Conservation (phyloP, 2,329 filamentous ascomycete species). For the Sclerotinia subarctica region DNA sequence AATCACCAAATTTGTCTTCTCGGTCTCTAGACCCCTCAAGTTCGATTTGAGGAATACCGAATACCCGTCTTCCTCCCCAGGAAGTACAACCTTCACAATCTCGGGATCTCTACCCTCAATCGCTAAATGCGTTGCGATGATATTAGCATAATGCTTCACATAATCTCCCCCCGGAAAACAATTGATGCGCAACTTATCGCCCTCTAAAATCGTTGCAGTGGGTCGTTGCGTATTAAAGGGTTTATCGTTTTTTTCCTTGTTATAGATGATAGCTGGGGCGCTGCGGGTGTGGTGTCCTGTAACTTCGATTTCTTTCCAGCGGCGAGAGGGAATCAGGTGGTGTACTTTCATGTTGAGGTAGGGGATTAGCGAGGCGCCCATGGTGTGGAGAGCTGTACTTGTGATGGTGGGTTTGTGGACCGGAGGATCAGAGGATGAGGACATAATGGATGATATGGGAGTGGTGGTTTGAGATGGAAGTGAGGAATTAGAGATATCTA, state of each 20-base stretch:
- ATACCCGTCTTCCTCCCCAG: background rate
- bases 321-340: background rate
- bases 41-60: background rate
- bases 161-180: conserved; percentile 5
- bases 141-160: background rate
- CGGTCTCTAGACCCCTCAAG: background rate
- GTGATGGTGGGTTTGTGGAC: background rate
- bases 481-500: too few species aligned
- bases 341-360: conserved; percentile 6
- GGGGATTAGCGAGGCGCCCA: background rate
- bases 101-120: background rate
- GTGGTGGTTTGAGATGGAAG: background rate
- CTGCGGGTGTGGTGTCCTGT: background rate
- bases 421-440: background rate
- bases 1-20: background rate
- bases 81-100: background rate
- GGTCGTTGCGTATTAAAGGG: background rate
- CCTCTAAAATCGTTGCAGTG: background rate
- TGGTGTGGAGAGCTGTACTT: background rate
- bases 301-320: background rate
- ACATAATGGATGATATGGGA: background rate
- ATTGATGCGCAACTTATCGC: background rate
- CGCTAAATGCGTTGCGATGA: background rate
- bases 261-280: background rate
- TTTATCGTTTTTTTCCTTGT: background rate